Evolutionary conservation across 2,329 filamentous ascomycete genomes (phyloP), one percentile per base, ranked within the genome.

Genomic region (Penicillium sp.): DNA sequence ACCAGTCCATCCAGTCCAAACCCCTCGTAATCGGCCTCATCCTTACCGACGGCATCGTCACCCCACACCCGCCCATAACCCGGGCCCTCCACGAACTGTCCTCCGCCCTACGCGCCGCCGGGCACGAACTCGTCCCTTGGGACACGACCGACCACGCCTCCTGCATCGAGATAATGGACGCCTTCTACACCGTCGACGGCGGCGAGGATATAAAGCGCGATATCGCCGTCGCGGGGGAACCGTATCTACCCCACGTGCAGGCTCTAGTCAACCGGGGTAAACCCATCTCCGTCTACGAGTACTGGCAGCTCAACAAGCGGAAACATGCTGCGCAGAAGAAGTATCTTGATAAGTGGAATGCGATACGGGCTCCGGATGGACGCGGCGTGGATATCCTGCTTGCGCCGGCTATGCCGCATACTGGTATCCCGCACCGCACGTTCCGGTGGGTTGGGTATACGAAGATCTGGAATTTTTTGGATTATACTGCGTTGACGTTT

Each of bases 301-400:
- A 89, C 71, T 89, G 86, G 87, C 85, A 88, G 64, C 77, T 89
- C 6, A 89, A 88, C 72, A 83, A 77, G 60, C 77, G 79, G 27
- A 89, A 88, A 66, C 57, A 78, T 27, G 75, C 73, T 0, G 75
- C 79, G 4, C 84, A 87, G 61, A 81, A 86, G 58, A 76, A 73
- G 2, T 88, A 86, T 56, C 77, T 87, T 1, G 79, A 86, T 50
- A 83, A 85, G 58, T 89, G 86, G 86, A 81, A 82, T 46, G 68
- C 69, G 0, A 73, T 77, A 0, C 74, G 66, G 16, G 83, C 80
- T 2, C 68, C 75, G 0, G 81, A 80, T 0, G 84, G 82, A 0
- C 75, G 73, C 5, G 63, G 67, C 0, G 82, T 86, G 0, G 86
- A 89, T 65, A 72, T 86, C 0, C 63, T 89, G 0, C 69, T 89